Conservation (phyloP, 73 alveolate species). For the Paramecium tetraurelia region DNA sequence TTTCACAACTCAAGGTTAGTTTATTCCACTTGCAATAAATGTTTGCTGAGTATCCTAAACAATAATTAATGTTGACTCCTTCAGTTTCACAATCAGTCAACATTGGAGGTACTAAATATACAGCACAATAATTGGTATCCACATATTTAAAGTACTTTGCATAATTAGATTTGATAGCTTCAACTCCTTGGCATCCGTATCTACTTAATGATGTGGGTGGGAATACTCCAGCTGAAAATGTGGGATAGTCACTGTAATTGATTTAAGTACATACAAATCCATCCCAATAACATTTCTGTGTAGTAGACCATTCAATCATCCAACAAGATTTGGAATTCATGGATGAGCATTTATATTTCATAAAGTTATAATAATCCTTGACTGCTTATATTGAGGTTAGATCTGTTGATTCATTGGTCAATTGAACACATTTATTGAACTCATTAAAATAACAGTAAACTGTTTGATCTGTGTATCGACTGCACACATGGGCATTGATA, state of each 20-base stretch:
- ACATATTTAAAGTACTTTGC: background rate
- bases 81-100: background rate
- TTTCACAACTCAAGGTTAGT: background rate
- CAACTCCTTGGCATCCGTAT: slow-evolving; percentile 1
- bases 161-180: background rate
- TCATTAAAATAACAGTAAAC: background rate
- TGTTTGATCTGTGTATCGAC: background rate
- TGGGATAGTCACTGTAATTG: background rate
- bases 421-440: background rate
- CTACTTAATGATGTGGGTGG: background rate
- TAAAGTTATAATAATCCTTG: background rate
- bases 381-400: background rate
- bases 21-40: background rate
- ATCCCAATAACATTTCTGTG: background rate
- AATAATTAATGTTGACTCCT: background rate
- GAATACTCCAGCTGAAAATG: background rate
- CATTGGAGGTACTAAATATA: background rate
- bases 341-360: background rate
- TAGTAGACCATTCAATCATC: slow-evolving; percentile 25
- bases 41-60: background rate
- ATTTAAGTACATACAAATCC: background rate
- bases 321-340: background rate
- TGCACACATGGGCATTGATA: slow-evolving; percentile 46
- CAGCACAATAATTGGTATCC: background rate
- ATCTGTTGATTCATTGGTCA: background rate